Evolutionary conservation across 257 asterid species (phyloP), one percentile per base, ranked within the genome.

Genomic region (Fraxinus pennsylvanica): DNA sequence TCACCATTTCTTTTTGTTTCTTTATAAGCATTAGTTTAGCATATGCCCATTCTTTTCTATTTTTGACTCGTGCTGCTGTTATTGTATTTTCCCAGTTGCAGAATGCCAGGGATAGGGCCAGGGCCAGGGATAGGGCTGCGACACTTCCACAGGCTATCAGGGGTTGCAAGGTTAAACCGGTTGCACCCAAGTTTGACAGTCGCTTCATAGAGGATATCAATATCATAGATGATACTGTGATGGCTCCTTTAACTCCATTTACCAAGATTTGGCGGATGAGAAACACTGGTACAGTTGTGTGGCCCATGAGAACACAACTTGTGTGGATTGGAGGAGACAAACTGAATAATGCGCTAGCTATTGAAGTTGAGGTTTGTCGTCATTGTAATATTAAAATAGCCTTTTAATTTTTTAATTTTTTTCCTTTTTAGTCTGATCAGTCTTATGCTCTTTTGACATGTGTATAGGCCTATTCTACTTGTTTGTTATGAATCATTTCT

Each of bases 221-320:
- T 82, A 66, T 96, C 67, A 79, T 84, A 78, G 99, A 96, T 85
- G 99, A 97, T 52, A 93, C 97, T 25, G 70, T 88, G 76, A 85
- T 93, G 89, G 89, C 95, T 33, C 99, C 99, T 79, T 81, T 71
- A 22, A 86, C 90, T 79, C 92, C 85, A 15, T 93, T 96, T 82
- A 93, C 98, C 81, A 96, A 96, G 90, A 92, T 96, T 79, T 96
- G 99, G 99, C 87, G 94, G 81, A 88, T 96, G 97, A 94, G 89
- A 88, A 96, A 96, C 90, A 93, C 83, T 81, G 98, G 99, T 39
- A 83, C 87, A 15, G 75, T 80, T n/a, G 79, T 32, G 9, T 96
- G 99, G 99, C 97, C 97, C 27, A 84, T 77, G 47, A 94, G 91
- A 79, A 85, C 96, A 1, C 94, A 86, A 29, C 97, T 96, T 78